Percentiles rank a stretch among this genome's conserved stretches.
Conservation (phyloP, 83 land plant genomes). For the Picea mariana region DNA sequence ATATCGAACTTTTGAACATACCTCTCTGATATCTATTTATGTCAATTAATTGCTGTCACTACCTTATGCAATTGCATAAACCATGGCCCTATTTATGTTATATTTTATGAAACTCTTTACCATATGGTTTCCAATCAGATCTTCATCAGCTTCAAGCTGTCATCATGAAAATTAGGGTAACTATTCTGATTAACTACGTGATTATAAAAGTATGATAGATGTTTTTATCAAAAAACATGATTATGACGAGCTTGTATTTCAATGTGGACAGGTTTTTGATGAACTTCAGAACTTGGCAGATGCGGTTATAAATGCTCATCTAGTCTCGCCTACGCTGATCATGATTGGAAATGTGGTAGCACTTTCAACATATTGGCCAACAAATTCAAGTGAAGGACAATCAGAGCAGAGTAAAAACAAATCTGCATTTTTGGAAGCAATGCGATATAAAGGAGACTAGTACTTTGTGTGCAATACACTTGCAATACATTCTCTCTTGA, state of each 20-base stretch:
- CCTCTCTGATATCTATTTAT: not conserved
- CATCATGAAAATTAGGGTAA: not conserved
- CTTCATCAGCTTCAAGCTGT: not conserved
- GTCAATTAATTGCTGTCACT: not conserved
- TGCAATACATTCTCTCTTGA: too few relatives aligned
- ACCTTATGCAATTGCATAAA: not conserved
- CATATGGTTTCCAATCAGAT: not conserved
- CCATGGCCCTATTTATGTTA: not conserved
- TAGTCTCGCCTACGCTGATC: slow-evolving; percentile 89
- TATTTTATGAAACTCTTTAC: not conserved
- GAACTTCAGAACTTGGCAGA: slow-evolving; percentile 62
- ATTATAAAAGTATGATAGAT: not conserved
- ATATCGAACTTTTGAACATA: not conserved
- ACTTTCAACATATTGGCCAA: slow-evolving; percentile 78
- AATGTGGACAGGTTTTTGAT: slow-evolving; percentile 73
- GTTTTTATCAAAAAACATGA: not conserved
- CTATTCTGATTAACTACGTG: not conserved
- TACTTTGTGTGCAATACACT: too few relatives aligned
- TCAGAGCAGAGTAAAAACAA: too few relatives aligned
- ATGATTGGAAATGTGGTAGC: slow-evolving; percentile 92
- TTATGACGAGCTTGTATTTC: not conserved
- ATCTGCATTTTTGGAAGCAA: too few relatives aligned
- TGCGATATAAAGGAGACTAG: too few relatives aligned
- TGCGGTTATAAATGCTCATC: slow-evolving; percentile 48
- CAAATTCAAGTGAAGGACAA: too few relatives aligned